Base-by-base conservation (phyloP, 805 yeast species). In the Spencermartinsiella europaea region DNA sequence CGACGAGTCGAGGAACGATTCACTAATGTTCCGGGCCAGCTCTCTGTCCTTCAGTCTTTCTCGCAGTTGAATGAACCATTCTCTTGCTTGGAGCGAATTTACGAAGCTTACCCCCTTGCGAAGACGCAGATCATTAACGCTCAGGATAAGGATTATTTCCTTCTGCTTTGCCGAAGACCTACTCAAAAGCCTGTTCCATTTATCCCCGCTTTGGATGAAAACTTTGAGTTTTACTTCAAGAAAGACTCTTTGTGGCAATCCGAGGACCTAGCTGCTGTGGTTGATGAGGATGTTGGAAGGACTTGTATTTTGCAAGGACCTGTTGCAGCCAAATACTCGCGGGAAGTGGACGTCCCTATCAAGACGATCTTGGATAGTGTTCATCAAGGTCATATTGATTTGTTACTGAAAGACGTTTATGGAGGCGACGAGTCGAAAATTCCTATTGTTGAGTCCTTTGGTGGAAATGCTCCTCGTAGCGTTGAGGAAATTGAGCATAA, bases 241-340 rank as follows among this genome's bases (percentile, higher is more conserved):
- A 93, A 93, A 74, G 99, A 93, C 70, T 91, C 98, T 25, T 76
- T 93, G 67, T 93, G 99, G 99, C 99, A 93, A 77, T 85, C 96
- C 20, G 98, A 93, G 75, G 91, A 87, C 66, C 78, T 93, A 64
- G 97, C 89, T 66, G 86, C 97, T 50, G 98, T 93, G 64, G 90
- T 87, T 55, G 98, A 77, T 57, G 88, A 85, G 61, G 99, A 93
- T 66, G 98, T 93, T 52, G 90, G 90, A 70, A 85, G 99, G 77
- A 91, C 97, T n/a, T 95, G 99, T 85, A 89, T 93, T 57, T 77
- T 93, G 62, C 96, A 89, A 61, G 98, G 99, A 59, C 99, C 99
- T 44, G 98, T 93, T 57, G 95, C 99, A 59, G 96, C 96, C 59
- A 89, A 83, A 70, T 90, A 73, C 74, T 82, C 97, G 59, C 85